Conservation (phyloP, 1,284 basidiomycete species). For the Kalmanozyma brasiliensis region DNA sequence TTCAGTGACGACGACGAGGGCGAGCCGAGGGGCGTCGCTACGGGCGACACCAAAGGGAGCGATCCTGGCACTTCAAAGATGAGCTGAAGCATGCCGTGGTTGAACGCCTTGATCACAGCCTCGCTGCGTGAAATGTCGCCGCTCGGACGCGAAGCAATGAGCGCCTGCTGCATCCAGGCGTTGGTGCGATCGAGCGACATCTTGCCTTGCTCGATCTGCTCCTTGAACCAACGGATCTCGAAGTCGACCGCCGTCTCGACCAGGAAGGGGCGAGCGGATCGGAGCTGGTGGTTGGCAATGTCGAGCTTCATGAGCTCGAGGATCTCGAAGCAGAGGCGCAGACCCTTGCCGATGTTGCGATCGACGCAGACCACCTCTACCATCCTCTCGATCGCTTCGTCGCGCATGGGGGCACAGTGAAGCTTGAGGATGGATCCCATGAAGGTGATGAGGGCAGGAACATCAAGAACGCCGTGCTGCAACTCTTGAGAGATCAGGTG, state of each 20-base stretch:
- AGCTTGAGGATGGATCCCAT: conserved; percentile 85
- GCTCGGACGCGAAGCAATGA: conserved; percentile 2
- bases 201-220: conserved; percentile 71
- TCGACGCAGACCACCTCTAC: conserved; percentile 69
- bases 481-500: conserved; percentile 82
- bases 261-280: conserved; percentile 84
- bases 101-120: conserved; percentile 71
- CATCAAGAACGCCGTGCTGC: conserved; percentile 80
- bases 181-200: conserved; percentile 74
- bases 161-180: conserved; percentile 73
- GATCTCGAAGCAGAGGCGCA: conserved; percentile 87
- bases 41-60: conserved; percentile 58
- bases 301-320: conserved; percentile 95
- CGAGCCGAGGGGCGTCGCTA: conserved; percentile 67
- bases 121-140: conserved; percentile 48
- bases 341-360: conserved; percentile 75
- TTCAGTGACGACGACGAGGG: conserved; percentile 52
- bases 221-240: conserved; percentile 81
- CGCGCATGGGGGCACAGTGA: conserved; percentile 92
- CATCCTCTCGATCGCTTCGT: conserved; percentile 84
- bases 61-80: conserved; percentile 75
- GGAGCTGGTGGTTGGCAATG: conserved; percentile 92
- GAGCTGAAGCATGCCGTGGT: conserved; percentile 78
- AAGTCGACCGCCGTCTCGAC: conserved; percentile 82
- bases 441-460: conserved; percentile 79